Conservation (phyloP, 2,329 filamentous ascomycete species). For the Xenoacremonium recifei region DNA sequence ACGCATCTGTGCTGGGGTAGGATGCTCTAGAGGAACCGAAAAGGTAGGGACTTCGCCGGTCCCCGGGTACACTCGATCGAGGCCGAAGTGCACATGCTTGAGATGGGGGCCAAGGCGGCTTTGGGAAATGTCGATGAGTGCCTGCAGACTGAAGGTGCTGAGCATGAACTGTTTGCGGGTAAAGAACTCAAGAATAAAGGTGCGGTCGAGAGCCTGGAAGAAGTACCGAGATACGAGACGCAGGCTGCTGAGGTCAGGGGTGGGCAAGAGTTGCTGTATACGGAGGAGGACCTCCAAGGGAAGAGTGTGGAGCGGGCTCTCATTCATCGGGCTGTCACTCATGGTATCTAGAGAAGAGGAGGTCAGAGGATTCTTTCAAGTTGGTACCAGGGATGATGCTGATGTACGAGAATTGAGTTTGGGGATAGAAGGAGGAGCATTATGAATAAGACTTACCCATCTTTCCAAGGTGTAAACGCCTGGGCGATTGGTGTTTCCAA, state of each 20-base stretch:
- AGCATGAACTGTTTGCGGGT: conserved; percentile 65
- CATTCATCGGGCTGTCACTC: too few relatives aligned
- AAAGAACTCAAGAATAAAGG: conserved; percentile 64
- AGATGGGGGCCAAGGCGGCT: conserved; percentile 40
- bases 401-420: too few relatives aligned
- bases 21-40: too few relatives aligned
- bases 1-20: too few relatives aligned
- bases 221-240: conserved; percentile 55
- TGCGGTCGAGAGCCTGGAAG: conserved; percentile 52
- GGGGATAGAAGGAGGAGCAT: too few relatives aligned
- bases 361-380: too few relatives aligned
- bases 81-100: conserved; percentile 32
- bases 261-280: conserved; percentile 52
- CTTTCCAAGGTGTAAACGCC: too few relatives aligned
- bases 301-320: conserved; percentile 35
- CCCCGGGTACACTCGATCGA: conserved; percentile 27
- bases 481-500: too few relatives aligned
- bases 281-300: conserved; percentile 59
- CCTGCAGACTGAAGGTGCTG: conserved; percentile 53
- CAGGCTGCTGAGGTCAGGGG: conserved; percentile 52
- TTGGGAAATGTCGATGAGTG: conserved; percentile 52
- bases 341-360: too few relatives aligned
- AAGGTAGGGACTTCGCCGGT: too few relatives aligned
- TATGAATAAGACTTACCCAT: too few relatives aligned
- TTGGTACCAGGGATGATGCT: too few relatives aligned